phyloP scores from a whole-genome alignment of 306 rosid genomes.

The Casuarina cunninghamiana region DNA sequence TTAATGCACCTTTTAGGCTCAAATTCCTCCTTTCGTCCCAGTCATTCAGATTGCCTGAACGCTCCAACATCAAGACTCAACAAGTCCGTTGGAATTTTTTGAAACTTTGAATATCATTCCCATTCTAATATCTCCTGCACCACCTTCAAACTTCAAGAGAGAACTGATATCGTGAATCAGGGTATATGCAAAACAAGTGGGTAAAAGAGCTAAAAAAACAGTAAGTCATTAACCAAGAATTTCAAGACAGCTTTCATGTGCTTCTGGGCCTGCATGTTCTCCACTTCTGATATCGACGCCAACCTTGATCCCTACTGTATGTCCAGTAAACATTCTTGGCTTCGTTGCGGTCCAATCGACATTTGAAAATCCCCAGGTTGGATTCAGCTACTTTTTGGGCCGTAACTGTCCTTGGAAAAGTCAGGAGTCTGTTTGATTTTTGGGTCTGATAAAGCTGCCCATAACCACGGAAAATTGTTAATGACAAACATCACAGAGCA shows the following conservation, averaged over 20 bases:
- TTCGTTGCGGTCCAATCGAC: neutral
- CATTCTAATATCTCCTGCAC: neutral
- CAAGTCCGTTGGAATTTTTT: neutral
- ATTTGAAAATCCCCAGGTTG: neutral
- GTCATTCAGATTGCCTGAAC: neutral
- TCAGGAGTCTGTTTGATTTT: neutral
- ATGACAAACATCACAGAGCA: too few species aligned
- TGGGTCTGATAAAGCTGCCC: neutral
- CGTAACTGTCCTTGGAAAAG: neutral
- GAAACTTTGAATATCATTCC: neutral
- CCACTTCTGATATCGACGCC: too few species aligned
- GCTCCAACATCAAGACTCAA: neutral
- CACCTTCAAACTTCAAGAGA: too few species aligned
- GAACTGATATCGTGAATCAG: too few species aligned
- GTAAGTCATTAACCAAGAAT: too few species aligned
- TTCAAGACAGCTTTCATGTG: too few species aligned
- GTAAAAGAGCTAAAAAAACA: too few species aligned
- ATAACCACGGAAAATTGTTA: too few species aligned
- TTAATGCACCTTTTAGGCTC: constrained; percentile 13
- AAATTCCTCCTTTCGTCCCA: neutral
- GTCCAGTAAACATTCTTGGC: too few species aligned
- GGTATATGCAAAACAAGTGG: too few species aligned
- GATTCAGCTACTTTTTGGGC: neutral
- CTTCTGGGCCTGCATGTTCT: too few species aligned
- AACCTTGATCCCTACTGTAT: too few species aligned